These are phyloP conservation scores for Chaetomium globosum DNA, from an alignment of 2,329 filamentous ascomycete genomes.

Conservation along the genomic window DNA sequence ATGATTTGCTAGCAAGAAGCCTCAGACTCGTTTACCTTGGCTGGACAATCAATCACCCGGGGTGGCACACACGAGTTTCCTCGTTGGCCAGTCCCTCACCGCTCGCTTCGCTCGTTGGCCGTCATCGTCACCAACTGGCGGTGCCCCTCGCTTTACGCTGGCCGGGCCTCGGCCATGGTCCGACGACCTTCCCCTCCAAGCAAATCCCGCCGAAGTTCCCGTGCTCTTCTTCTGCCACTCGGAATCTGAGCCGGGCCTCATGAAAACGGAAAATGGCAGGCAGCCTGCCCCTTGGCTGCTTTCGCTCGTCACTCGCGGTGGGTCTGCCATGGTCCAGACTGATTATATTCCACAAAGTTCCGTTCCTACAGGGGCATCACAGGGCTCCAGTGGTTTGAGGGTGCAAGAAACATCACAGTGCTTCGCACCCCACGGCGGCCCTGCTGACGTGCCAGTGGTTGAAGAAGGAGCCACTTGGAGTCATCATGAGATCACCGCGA, in stretches of 20 bases:
- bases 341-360: background rate
- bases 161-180: background rate
- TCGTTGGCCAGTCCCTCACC: background rate
- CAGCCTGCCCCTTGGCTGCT: background rate
- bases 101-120: background rate
- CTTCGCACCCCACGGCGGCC: background rate
- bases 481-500: background rate
- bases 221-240: background rate
- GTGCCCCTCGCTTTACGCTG: background rate
- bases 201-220: background rate
- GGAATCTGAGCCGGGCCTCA: background rate
- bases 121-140: background rate
- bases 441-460: background rate
- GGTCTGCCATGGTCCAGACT: background rate
- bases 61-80: background rate
- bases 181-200: background rate
- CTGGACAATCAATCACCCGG: background rate
- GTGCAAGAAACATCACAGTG: background rate
- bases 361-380: background rate
- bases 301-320: slow-evolving; percentile 1
- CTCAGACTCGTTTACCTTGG: background rate
- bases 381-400: background rate
- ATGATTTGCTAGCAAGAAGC: background rate
- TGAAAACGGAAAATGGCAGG: background rate
- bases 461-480: background rate